Base-by-base conservation (phyloP, 768 basidiomycete species). In the Leccinum imitatum region DNA sequence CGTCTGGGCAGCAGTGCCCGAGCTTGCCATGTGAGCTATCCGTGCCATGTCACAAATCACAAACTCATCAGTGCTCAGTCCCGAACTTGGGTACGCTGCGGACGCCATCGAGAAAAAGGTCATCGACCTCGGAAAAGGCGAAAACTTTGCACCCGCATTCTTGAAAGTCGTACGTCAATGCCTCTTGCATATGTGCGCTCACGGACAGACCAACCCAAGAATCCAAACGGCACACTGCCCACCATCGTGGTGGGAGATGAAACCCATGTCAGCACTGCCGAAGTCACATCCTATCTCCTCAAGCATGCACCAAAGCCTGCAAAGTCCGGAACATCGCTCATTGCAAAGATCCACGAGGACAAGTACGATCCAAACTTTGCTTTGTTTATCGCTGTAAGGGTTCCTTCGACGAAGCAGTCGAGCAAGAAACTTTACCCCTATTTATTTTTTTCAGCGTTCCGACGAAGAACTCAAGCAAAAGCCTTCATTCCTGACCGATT, bases 361-460 rank as follows among this genome's bases (percentile, higher is more conserved):
- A 73, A 68, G 39, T 68, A 77, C 54, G 82, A 84, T 65, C 82
- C 82, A 55, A 86, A 85, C 76, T 80, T 83, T 62, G 74, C 78
- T n/a, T 51, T 79, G 27, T 59, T 80, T 21, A 73, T 77, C 3
- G 68, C 74, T 35, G 80, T 80, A 65, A 63, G 76, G 62, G 3
- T 46, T 11, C 44, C 5, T 2, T n/a, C 21, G 15, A 19, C 41
- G n/a, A 13, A 21, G 19, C 19, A 13, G 19, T 46, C 44, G 19
- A 46, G 10, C 44, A 46, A 46, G 44, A 13, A 19, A 11, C 19
- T 46, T 46, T 13, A 44, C 44, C 19, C 44, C 44, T 33, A 0
- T 33, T 33, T 33, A 13, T 33, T 41, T 15, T 41, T 46, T 58
- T 17, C 63, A 83, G 79, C 74, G 82, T 58, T 77, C 79, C 57